Base-by-base conservation (phyloP, 1,139 yeast species). In the Suhomyces choctaworum region DNA sequence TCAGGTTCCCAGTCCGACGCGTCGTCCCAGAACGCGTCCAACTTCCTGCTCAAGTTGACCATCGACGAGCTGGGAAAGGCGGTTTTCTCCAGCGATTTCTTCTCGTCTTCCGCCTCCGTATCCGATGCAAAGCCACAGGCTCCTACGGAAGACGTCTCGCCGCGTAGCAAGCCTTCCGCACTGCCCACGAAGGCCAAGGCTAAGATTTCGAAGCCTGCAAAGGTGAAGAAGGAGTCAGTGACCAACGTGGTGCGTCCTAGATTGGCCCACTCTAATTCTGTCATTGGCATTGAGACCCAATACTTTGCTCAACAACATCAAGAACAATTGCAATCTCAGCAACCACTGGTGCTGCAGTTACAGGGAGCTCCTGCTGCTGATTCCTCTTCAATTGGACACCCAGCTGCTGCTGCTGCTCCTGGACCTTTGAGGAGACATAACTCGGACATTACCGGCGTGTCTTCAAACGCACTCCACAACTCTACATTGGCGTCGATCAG, bases 1-100 rank as follows among this genome's bases (percentile, higher is more conserved):
- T 16, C 9, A 12, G 16, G 17, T 13, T 15, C 20, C 3, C 14
- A 15, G 2, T 5, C 22, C 7, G 15, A 13, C 25, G 17, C 15
- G 5, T 29, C 31, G 5, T 27, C 22, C 3, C 8, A 24, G 10
- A 16, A 15, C 13, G 13, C 28, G 10, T 25, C 28, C 9, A 19
- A 19, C 15, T 65, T 63, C 46, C 58, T 53, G 50, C 52, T 70
- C 44, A 58, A 58, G 36, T 53, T 70, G 36, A 66, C 62, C 45
- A 59, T 70, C 31, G 74, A 70, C 44, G 73, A 64, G 40, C 63
- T 59, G 59, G 76, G 76, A n/a, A 66, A 66, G 38, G 76, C 76
- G 1, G 62, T 65, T n/a, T 59, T 66, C 42, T 57, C 62, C 16
- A 54, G 51, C 26, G 62, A 60, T 34, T 44, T 54, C 35, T 50